These are phyloP conservation scores for Fraxinus floribunda DNA, from an alignment of 305 asterid genomes.

Conservation along the genomic window DNA sequence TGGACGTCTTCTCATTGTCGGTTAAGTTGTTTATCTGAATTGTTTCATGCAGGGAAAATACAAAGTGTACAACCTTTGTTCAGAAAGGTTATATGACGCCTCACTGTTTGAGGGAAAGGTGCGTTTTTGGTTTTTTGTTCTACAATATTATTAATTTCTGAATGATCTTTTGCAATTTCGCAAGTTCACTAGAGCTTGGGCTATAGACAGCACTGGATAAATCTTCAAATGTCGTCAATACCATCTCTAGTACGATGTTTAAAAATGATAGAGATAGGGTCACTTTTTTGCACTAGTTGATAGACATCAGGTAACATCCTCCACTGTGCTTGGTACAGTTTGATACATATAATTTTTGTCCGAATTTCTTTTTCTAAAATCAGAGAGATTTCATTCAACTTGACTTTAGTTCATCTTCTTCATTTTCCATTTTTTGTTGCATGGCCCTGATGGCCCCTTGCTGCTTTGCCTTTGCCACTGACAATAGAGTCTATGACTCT, in stretches of 20 bases:
- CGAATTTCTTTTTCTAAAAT: neutral
- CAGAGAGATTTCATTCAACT: neutral
- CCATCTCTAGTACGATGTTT: conserved; percentile 15
- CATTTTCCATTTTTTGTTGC: neutral
- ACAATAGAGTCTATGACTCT: neutral
- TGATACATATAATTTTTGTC: neutral
- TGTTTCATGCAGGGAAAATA: conserved; percentile 71
- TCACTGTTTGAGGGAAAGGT: conserved; percentile 97
- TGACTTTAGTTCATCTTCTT: neutral
- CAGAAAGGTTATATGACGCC: conserved; percentile 96
- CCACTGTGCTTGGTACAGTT: neutral
- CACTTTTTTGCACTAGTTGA: conserved; percentile 12
- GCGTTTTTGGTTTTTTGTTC: conserved; percentile 16
- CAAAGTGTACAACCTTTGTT: conserved; percentile 96
- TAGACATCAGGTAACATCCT: neutral
- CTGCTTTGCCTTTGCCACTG: neutral
- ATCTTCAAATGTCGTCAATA: conserved; percentile 3
- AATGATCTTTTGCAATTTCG: conserved; percentile 10
- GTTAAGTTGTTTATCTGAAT: neutral
- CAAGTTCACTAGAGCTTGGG: conserved; percentile 12
- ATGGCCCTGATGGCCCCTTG: neutral
- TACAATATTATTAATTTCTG: conserved; percentile 10
- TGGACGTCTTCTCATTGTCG: conserved; percentile 8
- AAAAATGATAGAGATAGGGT: neutral
- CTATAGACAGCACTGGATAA: conserved; percentile 3